phyloP scores from a whole-genome alignment of 2,329 filamentous ascomycete genomes.

The Colletotrichum sp. region DNA sequence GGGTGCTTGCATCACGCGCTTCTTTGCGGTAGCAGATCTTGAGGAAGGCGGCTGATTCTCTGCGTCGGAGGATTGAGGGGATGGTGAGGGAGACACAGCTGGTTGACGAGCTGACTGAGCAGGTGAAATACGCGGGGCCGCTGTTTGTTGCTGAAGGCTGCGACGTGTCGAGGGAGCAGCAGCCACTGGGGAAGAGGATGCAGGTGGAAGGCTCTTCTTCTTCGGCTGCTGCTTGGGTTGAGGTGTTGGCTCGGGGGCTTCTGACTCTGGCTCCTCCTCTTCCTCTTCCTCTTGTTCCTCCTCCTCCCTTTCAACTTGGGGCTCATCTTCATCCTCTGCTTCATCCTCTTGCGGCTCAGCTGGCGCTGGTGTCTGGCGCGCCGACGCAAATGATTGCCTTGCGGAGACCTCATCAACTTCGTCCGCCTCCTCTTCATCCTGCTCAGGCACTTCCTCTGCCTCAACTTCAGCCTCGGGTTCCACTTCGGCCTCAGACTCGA shows the following conservation, averaged over 20 bases:
- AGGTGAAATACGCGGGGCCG: constrained; percentile 39
- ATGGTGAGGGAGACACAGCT: constrained; percentile 66
- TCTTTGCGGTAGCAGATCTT: constrained; percentile 53
- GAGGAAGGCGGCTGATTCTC: constrained; percentile 81
- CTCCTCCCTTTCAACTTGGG: background rate
- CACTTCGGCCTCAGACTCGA: constrained; percentile 12
- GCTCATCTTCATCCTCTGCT: background rate
- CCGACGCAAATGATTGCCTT: constrained; percentile 14
- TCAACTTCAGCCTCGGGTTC: constrained; percentile 26
- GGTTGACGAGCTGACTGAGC: constrained; percentile 57
- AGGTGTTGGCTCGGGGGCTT: constrained; percentile 13
- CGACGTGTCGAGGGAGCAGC: constrained; percentile 9
- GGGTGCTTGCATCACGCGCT: constrained; percentile 52
- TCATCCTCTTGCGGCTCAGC: background rate
- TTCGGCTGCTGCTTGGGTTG: constrained; percentile 8
- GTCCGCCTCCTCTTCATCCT: constrained; percentile 27
- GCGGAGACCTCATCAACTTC: background rate
- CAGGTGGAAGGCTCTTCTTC: constrained; percentile 31
- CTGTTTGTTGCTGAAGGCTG: constrained; percentile 49
- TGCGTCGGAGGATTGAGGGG: constrained; percentile 78
- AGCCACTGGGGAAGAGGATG: constrained; percentile 25
- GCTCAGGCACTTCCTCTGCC: background rate
- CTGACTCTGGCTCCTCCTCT: constrained; percentile 9
- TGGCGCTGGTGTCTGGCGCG: constrained; percentile 18
- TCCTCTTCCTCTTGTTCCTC: background rate